Evolutionary conservation across 192 early-diverging fungal genomes (phyloP), one percentile per base, ranked within the genome.

Genomic region (Phlyctochytrium bullatum): DNA sequence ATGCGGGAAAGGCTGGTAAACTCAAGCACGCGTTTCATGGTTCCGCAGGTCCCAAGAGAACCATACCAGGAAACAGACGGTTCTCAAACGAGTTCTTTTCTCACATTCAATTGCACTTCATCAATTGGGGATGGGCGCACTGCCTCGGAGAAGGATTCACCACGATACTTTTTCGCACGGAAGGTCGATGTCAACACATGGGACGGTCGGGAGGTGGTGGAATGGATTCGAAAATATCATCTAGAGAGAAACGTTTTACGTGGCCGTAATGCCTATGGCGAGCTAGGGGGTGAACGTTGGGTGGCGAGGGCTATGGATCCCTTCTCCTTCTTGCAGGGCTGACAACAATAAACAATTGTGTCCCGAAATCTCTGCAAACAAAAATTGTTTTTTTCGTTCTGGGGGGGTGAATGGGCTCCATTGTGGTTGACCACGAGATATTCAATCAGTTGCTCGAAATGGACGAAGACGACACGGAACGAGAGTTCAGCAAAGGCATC

Each of bases 391-490:
- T n/a, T n/a, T n/a, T n/a, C n/a, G n/a, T n/a, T n/a, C n/a, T n/a
- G 40, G 40, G 20, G 20, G 20, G 20, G 40, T 14, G 20, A 47
- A 47, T 47, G 40, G 20, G 10, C 10, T 36, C 31, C 16, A 89
- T 86, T 24, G 85, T 96, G 32, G 80, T 94, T 47, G 91, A 96
- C 63, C 81, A 88, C 40, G 73, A 74, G 34, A 89, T 86, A n/a
- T 95, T 96, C 78, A 88, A 93, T 65, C 92, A 95, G 76, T 76
- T 97, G 35, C 68, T 95, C 40, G 89, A 92, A 27, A 93, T 96
- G 93, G 94, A 96, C 73, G 92, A 94, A 54, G 93, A 92, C 33
- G 90, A 76, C 28, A 66, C 90, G 50, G 93, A 94, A 12, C 80
- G 83, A 69, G 83, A 81, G 52, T 91, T 97, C 69, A 91, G 88